A percentile compares a stretch with the other conserved stretches of the same genome.
Conservation (phyloP, 176 grass and related monocot species). For the Poa pratensis region DNA sequence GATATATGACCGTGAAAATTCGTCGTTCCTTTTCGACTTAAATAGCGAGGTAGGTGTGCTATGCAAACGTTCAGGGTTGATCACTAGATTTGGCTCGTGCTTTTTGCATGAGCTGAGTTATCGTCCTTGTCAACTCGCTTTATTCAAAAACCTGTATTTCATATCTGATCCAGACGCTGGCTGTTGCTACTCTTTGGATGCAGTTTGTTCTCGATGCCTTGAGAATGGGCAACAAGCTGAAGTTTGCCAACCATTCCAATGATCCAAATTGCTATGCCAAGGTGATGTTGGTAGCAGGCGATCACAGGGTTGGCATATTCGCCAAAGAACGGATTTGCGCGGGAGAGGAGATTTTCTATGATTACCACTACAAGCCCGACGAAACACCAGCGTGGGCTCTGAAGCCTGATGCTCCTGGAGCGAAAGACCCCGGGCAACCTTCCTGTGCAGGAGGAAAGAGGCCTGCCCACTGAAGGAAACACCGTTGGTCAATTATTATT, state of each 20-base stretch:
- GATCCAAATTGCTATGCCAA: conserved; percentile 96
- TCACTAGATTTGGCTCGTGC: not conserved
- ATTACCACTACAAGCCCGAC: conserved; percentile 76
- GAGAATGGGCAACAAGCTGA: conserved; percentile 96
- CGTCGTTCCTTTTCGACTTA: conserved; percentile 92
- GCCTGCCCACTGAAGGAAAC: conserved; percentile 55
- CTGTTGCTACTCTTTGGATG: conserved; percentile 34
- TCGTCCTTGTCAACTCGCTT: not conserved
- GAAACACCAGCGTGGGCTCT: conserved; percentile 85
- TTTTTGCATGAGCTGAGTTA: no score
- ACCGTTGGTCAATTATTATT: conserved; percentile 34
- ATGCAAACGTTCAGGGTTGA: conserved; percentile 6
- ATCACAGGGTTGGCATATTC: conserved; percentile 97
- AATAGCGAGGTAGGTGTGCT: conserved; percentile 71
- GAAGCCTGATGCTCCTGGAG: conserved; percentile 67
- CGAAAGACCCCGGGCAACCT: conserved; percentile 66
- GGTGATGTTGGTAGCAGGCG: conserved; percentile 90
- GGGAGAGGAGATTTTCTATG: conserved; percentile 85
- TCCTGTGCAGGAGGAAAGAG: conserved; percentile 77
- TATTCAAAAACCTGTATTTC: conserved; percentile 11
- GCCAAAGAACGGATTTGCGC: conserved; percentile 83
- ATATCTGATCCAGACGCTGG: not conserved
- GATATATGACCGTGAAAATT: conserved; percentile 93
- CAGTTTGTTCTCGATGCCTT: conserved; percentile 98
- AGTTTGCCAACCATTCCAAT: conserved; percentile 95